These are phyloP conservation scores for Phyllosticta citriasiana DNA, from an alignment of 2,329 filamentous ascomycete genomes.

Conservation along the genomic window DNA sequence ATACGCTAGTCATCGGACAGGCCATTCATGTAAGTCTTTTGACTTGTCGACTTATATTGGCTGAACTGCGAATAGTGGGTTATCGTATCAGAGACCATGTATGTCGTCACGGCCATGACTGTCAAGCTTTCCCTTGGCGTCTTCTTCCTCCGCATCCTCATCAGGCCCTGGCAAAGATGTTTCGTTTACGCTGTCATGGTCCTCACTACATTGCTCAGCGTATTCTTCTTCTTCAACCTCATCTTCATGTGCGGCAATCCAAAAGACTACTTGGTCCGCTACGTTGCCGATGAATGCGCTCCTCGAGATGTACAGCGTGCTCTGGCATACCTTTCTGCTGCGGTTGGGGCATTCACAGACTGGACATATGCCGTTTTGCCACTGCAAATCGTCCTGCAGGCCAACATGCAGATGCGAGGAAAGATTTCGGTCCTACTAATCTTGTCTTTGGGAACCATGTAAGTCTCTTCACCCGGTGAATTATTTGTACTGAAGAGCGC, in stretches of 20 bases:
- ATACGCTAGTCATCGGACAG: constrained; percentile 8
- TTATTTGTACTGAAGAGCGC: constrained; percentile 11
- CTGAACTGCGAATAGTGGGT: constrained; percentile 18
- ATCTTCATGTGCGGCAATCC: constrained; percentile 40
- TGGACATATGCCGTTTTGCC: constrained; percentile 22
- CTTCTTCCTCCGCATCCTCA: constrained; percentile 36
- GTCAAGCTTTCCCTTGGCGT: constrained; percentile 36
- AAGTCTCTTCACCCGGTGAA: constrained; percentile 5
- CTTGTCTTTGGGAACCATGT: constrained; percentile 37
- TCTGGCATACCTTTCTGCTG: constrained; percentile 36
- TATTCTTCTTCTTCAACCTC: constrained; percentile 40
- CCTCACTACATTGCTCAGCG: constrained; percentile 23
- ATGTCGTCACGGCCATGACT: constrained; percentile 30
- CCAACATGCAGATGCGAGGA: constrained; percentile 44
- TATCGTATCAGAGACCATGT: constrained; percentile 27
- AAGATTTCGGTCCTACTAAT: constrained; percentile 46
- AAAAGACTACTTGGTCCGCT: constrained; percentile 22
- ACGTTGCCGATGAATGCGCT: constrained; percentile 30
- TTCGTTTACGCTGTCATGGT: constrained; percentile 18
- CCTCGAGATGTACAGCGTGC: constrained; percentile 39
- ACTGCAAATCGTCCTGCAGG: constrained; percentile 43
- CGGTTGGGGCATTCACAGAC: constrained; percentile 23
- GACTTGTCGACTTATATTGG: too few relatives aligned
- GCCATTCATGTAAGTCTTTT: constrained; percentile 1
- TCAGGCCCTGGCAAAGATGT: constrained; percentile 28